These are phyloP conservation scores for Colletotrichum liaoningense DNA, from an alignment of 2,329 filamentous ascomycete species.

Conservation along the genomic window DNA sequence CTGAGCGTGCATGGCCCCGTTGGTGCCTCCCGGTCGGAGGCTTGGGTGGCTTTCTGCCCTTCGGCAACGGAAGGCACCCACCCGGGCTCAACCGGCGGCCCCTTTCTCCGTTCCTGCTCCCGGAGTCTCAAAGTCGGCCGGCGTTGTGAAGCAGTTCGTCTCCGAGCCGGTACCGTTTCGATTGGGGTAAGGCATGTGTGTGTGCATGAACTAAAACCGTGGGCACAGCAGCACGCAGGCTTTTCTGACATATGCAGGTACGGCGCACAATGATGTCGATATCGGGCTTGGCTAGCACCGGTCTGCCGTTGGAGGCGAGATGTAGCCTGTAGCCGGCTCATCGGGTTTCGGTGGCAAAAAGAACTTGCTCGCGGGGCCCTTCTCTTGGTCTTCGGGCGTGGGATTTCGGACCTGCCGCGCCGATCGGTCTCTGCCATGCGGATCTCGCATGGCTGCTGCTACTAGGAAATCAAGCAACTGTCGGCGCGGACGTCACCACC, in stretches of 20 bases:
- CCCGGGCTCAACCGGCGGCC: too few species aligned
- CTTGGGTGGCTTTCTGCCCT: background rate
- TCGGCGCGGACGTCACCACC: background rate
- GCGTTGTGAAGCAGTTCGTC: background rate
- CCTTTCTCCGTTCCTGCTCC: background rate
- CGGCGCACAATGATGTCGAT: slow-evolving; percentile 16
- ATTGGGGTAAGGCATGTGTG: background rate
- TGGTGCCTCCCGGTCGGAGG: background rate
- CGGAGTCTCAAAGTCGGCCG: background rate
- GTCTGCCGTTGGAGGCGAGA: too few species aligned
- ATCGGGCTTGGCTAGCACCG: background rate
- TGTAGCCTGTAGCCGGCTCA: background rate
- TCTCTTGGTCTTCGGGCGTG: background rate
- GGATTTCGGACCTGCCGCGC: background rate
- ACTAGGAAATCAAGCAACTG: background rate
- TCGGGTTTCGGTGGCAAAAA: background rate
- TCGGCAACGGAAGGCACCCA: background rate
- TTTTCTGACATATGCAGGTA: slow-evolving; percentile 27
- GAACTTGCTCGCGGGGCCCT: background rate
- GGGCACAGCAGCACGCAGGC: background rate
- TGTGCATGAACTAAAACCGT: background rate
- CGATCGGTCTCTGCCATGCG: background rate
- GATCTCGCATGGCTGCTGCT: background rate
- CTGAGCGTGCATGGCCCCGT: background rate
- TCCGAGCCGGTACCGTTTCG: background rate